A percentile compares a stretch with the other conserved stretches of the same genome.
These are phyloP conservation scores for Malus hybrid DNA, from an alignment of 331 rosid species.

Conservation along the genomic window DNA sequence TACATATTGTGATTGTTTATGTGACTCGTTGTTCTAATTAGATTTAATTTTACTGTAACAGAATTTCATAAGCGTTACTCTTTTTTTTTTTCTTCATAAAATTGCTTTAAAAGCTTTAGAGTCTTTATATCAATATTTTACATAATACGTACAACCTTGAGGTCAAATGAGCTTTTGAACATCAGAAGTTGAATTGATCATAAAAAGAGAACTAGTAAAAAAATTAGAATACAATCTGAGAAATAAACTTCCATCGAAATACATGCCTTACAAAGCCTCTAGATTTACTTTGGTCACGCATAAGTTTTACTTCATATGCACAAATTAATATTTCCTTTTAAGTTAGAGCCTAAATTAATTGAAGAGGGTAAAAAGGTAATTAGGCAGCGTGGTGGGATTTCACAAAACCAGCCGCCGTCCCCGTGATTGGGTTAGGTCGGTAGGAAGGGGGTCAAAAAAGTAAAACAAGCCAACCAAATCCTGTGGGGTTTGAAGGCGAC, in stretches of 20 bases:
- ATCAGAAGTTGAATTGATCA: no score
- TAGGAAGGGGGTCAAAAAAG: not conserved
- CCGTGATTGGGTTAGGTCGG: not conserved
- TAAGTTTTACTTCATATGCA: not conserved
- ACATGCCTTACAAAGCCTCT: not conserved
- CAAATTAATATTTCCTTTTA: no score
- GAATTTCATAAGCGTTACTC: not conserved
- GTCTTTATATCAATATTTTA: no score
- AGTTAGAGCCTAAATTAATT: not conserved
- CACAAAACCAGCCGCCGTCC: not conserved
- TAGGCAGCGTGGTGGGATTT: not conserved
- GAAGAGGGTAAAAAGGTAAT: not conserved
- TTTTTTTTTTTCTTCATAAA: no score
- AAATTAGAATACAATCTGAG: no score
- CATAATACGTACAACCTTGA: no score
- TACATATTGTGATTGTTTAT: not conserved
- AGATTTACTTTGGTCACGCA: no score
- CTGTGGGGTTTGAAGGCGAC: conserved; percentile 2
- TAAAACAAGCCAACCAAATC: not conserved
- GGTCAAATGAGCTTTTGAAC: no score
- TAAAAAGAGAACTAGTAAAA: no score
- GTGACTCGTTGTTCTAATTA: no score
- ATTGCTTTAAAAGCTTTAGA: no score
- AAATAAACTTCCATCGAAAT: no score
- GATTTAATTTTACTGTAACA: not conserved